Percentiles rank a stretch among this genome's conserved stretches.
Conservation (phyloP, 495 filamentous ascomycete species). For the Xylaria curta region DNA sequence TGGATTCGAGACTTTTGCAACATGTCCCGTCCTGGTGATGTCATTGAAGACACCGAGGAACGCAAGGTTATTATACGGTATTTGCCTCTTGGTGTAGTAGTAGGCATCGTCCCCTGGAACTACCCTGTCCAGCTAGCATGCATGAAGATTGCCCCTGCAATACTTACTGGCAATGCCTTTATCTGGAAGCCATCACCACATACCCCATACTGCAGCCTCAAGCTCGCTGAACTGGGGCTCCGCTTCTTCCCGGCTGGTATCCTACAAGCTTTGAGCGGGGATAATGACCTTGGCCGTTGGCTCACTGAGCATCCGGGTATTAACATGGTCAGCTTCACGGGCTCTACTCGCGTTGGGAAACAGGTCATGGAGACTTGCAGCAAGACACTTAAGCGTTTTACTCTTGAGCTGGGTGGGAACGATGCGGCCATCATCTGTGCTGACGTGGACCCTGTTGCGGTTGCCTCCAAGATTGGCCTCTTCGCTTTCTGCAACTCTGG, state of each 20-base stretch:
- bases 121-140: slow-evolving; percentile 53
- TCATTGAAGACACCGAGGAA: slow-evolving; percentile 50
- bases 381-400: slow-evolving; percentile 62
- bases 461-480: slow-evolving; percentile 58
- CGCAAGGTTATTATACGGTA: slow-evolving; percentile 47
- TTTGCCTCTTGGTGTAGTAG: slow-evolving; percentile 52
- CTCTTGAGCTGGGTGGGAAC: slow-evolving; percentile 67
- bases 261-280: slow-evolving; percentile 65
- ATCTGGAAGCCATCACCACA: slow-evolving; percentile 63
- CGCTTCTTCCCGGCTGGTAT: slow-evolving; percentile 65
- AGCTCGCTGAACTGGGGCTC: slow-evolving; percentile 61
- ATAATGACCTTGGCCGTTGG: slow-evolving; percentile 60
- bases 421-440: slow-evolving; percentile 63
- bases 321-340: slow-evolving; percentile 67
- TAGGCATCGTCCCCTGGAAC: slow-evolving; percentile 62
- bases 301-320: slow-evolving; percentile 59
- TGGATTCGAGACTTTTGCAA: slow-evolving; percentile 7
- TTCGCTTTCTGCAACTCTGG: slow-evolving; percentile 60
- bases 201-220: slow-evolving; percentile 65
- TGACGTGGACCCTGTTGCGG: slow-evolving; percentile 64
- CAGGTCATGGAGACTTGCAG: slow-evolving; percentile 58
- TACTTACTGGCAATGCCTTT: slow-evolving; percentile 58
- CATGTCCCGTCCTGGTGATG: slow-evolving; percentile 16
- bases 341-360: slow-evolving; percentile 61
- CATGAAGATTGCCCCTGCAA: slow-evolving; percentile 53